A percentile compares a stretch with the other conserved stretches of the same genome.
Conservation (phyloP, 306 rosid species). For the Quercus parvula region DNA sequence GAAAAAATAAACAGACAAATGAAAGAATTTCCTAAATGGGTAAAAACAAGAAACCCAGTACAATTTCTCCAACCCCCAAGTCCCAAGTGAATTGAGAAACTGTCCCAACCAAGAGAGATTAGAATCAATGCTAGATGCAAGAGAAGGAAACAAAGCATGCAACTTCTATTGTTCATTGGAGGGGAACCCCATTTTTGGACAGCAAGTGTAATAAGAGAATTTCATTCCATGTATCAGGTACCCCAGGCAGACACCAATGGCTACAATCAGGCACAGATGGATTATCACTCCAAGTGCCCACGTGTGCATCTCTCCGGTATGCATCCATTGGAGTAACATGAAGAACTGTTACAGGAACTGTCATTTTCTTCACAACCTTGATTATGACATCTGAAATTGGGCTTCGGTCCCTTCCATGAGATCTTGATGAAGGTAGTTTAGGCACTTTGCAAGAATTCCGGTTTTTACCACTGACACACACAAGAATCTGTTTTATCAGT, state of each 20-base stretch:
- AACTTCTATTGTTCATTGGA: constrained; percentile 6
- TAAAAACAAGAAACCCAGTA: background rate
- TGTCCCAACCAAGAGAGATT: background rate
- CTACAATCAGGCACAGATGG: constrained; percentile 88
- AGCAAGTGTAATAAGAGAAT: constrained; percentile 63
- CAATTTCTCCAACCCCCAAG: background rate
- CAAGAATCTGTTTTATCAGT: constrained; percentile 18
- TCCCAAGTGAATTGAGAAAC: too few relatives aligned
- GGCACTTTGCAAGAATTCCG: constrained; percentile 63
- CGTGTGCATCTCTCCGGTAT: constrained; percentile 80
- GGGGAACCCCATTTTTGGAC: constrained; percentile 16
- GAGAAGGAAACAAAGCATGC: background rate
- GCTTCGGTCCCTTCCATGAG: constrained; percentile 50
- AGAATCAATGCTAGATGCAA: background rate
- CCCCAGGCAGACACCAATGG: constrained; percentile 99
- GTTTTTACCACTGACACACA: constrained; percentile 52
- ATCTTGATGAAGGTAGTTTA: constrained; percentile 52
- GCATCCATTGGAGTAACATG: constrained; percentile 78
- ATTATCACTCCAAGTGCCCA: constrained; percentile 72
- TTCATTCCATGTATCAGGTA: constrained; percentile 97
- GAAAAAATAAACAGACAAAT: too few relatives aligned
- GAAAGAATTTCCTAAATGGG: too few relatives aligned
- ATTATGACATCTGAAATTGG: constrained; percentile 57
- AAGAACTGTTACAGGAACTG: constrained; percentile 40
- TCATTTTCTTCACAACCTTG: constrained; percentile 54